phyloP scores from a whole-genome alignment of 257 asterid species.

The Asclepias syriaca region DNA sequence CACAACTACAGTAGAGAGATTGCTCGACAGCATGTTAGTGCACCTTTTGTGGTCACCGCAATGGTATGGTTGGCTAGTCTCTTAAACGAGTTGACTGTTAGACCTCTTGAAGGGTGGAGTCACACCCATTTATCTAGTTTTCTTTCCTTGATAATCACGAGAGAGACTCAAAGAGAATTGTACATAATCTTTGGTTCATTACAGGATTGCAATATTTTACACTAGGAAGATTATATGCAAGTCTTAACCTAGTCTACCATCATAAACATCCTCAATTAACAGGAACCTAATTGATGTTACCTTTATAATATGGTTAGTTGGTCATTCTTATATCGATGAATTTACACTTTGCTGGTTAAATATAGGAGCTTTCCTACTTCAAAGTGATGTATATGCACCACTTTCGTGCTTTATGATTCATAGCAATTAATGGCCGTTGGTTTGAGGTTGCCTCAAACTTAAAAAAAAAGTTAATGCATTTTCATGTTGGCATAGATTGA shows the following conservation, averaged over 20 bases:
- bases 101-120: neutral
- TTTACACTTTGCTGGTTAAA: neutral
- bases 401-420: neutral
- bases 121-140: neutral
- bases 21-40: neutral
- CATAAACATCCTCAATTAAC: neutral
- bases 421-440: neutral
- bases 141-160: neutral
- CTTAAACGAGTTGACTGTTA: neutral
- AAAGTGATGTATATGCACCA: neutral
- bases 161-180: neutral
- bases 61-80: neutral
- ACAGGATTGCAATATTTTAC: neutral
- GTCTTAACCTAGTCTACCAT: neutral
- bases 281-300: neutral
- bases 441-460: too few relatives aligned
- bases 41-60: neutral
- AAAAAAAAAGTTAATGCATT: neutral
- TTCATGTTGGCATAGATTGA: too few relatives aligned
- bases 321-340: neutral
- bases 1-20: neutral
- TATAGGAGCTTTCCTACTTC: neutral
- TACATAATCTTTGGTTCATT: conserved; percentile 1
- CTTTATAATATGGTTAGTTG: neutral
- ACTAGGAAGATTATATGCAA: neutral